Base-by-base conservation (phyloP, 345 rosid species). In the Conringia planisiliqua region DNA sequence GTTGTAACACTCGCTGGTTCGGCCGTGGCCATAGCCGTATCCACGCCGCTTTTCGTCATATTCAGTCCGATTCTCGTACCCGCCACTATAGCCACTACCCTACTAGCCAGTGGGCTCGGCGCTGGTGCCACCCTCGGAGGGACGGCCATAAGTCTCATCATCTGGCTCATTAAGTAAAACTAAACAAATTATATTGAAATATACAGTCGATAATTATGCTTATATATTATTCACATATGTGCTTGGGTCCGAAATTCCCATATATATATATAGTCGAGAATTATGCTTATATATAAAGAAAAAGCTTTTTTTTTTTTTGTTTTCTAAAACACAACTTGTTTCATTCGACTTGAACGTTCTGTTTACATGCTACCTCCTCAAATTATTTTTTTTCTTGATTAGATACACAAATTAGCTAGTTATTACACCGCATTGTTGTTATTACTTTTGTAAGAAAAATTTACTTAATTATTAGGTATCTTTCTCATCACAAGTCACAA, bases 61-160 rank as follows among this genome's bases (percentile, higher is more conserved):
- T 89, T 85, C 86, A 93, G 97, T 72, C 98, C 97, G 0, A 85
- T 93, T 30, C 84, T 93, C n/a, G 84, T 93, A 74, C 98, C 97
- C 1, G 92, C 93, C 2, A 79, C 86, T 14, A 71, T 90, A 70
- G 72, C 85, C 0, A 79, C 77, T 24, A 74, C 78, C 20, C 80
- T 90, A 44, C 27, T 90, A 50, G 67, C 76, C 58, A 73, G 74
- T 57, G 97, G 98, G 18, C 84, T 93, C 81, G 32, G 84, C 29
- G 76, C 92, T 16, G 84, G 93, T 0, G 86, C 87, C 4, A 85
- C 86, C 16, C 70, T 93, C 11, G 86, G 79, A 3, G 62, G 75
- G 8, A 92, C 88, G 0, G 87, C 93, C 0, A 4, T 86, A n/a
- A 70, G 86, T 10, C 88, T 87, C 72, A 77, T 93, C 62, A 70